Evolutionary conservation across 805 yeast species (phyloP), one percentile per base, ranked within the genome.

Genomic region (Maudiozyma turicensis): DNA sequence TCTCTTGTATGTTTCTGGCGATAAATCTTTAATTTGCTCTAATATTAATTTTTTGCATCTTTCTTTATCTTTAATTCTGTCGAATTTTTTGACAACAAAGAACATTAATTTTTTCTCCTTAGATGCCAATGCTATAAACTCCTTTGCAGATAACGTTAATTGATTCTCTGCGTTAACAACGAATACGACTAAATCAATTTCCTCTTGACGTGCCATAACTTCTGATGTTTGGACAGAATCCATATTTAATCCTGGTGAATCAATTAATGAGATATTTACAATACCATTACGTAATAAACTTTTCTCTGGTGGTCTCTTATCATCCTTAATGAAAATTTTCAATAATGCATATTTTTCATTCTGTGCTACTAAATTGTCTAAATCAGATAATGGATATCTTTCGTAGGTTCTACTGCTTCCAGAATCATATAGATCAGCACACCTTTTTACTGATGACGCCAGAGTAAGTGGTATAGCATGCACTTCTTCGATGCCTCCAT

Each of bases 121-220:
- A 1, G 96, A 89, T 0, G 96, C 95, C 38, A 86, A 79, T 2
- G 91, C 74, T 47, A 93, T 87, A 61, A 93, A 95, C 60, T 93
- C 99, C 56, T 87, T 84, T 0, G 97, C 98, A 0, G 95, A 86
- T 50, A 89, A 71, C 0, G 99, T 93, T 63, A 93, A 85, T 62
- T 93, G 97, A 60, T 93, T 95, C 60, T 90, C 98, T 0, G 99
- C 95, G 64, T 84, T 86, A 2, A 93, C 96, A 2, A 95, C 98
- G 71, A 93, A 95, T 0, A 93, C 91, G 3, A 93, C 96, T 55
- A 93, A 73, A 64, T 93, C 99, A 53, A 93, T 93, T 61, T 93
- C 99, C 60, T 93, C 98, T 69, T 93, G 98, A 52, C 97, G 79
- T 1, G 96, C 84, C 64, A 91, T 90, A 0, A 93, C 89, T 61